These are phyloP conservation scores for Turritis glabra DNA, from an alignment of 345 rosid species.

Conservation along the genomic window DNA sequence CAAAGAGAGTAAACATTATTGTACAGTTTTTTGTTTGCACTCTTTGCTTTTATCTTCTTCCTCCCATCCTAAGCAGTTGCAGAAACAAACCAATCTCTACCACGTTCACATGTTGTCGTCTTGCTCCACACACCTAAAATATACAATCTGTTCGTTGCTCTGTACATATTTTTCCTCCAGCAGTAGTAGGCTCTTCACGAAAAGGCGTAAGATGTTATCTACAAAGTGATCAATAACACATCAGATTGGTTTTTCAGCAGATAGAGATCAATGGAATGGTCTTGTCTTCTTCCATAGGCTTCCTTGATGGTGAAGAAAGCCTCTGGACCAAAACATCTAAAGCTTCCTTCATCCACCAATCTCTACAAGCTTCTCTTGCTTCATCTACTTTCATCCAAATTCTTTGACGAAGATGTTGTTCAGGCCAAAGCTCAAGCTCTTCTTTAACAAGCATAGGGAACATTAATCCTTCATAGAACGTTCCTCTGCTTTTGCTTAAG, in stretches of 20 bases:
- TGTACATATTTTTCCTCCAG: slow-evolving; percentile 1
- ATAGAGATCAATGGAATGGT: slow-evolving; percentile 8
- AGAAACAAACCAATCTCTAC: slow-evolving; percentile 13
- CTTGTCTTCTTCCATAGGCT: slow-evolving; percentile 14
- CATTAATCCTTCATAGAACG: slow-evolving; percentile 85
- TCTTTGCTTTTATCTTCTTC: slow-evolving; percentile 13
- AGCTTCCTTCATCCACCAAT: slow-evolving; percentile 98
- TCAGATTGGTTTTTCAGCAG: slow-evolving; percentile 14
- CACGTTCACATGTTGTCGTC: slow-evolving; percentile 6
- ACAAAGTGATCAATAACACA: slow-evolving; percentile 9
- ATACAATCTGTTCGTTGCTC: slow-evolving; percentile 7
- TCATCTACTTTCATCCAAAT: slow-evolving; percentile 68
- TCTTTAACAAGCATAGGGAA: slow-evolving; percentile 81
- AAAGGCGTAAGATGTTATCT: not conserved
- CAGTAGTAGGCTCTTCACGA: not conserved
- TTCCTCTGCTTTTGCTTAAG: slow-evolving; percentile 72
- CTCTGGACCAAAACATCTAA: slow-evolving; percentile 60
- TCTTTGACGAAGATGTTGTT: slow-evolving; percentile 61
- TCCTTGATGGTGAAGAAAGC: slow-evolving; percentile 27
- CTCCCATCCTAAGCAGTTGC: slow-evolving; percentile 15
- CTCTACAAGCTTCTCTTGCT: slow-evolving; percentile 79
- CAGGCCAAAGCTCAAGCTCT: slow-evolving; percentile 85
- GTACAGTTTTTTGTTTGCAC: slow-evolving; percentile 20
- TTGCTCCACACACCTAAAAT: not conserved
- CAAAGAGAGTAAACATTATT: slow-evolving; percentile 8